phyloP scores from a whole-genome alignment of 441 rosid genomes.

The Euphorbia celastroides region DNA sequence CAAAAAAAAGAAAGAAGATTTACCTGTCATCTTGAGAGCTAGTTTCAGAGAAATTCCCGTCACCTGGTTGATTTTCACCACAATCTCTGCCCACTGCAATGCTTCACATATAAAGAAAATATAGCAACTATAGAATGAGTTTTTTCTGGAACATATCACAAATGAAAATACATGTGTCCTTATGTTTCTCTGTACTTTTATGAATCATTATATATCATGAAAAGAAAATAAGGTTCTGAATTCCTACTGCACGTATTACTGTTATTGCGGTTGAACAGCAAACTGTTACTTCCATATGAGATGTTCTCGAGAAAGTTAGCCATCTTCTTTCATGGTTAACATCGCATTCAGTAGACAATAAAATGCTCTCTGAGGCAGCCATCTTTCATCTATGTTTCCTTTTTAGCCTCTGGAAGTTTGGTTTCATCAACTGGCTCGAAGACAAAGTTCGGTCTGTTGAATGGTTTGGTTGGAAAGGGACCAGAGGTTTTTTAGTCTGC shows the following conservation, averaged over 20 bases:
- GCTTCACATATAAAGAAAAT: neutral
- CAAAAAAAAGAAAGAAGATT: neutral
- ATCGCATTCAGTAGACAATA: neutral
- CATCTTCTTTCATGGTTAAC: neutral
- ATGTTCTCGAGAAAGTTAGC: neutral
- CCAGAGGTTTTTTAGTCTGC: slow-evolving; percentile 43
- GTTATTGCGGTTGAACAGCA: neutral
- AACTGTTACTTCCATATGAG: neutral
- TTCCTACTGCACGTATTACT: neutral
- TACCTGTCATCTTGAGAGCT: neutral
- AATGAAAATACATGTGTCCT: neutral
- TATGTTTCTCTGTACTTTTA: neutral
- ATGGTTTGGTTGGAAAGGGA: slow-evolving; percentile 47
- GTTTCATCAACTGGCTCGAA: slow-evolving; percentile 69
- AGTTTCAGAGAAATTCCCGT: neutral
- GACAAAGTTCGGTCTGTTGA: slow-evolving; percentile 32
- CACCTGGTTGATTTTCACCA: neutral
- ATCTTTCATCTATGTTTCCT: slow-evolving; percentile 44
- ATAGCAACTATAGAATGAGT: neutral
- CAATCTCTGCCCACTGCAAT: neutral
- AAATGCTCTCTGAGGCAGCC: neutral
- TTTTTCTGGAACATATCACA: neutral
- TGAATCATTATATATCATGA: neutral
- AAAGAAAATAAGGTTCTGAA: neutral
- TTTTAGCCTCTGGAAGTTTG: slow-evolving; percentile 65